Conservation (phyloP, 1,139 yeast species). For the Suhomyces kunorum region DNA sequence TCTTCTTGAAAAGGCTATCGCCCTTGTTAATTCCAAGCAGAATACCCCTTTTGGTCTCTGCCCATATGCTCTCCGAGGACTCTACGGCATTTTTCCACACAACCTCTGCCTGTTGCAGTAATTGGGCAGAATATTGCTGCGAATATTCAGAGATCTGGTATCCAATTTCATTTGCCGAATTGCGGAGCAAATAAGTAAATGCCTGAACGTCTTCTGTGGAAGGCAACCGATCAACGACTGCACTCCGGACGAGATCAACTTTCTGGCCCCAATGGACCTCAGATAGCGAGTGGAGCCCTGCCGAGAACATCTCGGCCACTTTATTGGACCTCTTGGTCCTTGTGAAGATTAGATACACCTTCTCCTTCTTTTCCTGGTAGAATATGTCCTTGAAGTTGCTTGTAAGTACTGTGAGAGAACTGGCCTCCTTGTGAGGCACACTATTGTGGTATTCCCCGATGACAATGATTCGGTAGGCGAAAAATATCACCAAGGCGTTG, state of each 20-base stretch:
- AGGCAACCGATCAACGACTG: not conserved
- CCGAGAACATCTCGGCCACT: not conserved
- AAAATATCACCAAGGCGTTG: not conserved
- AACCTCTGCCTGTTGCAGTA: no score
- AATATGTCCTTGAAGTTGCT: slow-evolving; percentile 6
- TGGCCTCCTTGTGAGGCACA: not conserved
- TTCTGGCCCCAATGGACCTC: not conserved
- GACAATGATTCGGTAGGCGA: not conserved
- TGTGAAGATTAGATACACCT: slow-evolving; percentile 9
- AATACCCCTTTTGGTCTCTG: no score
- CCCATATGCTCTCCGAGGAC: no score
- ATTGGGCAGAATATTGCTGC: no score
- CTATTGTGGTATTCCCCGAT: not conserved
- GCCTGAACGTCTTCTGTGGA: not conserved
- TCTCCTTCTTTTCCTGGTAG: slow-evolving; percentile 16
- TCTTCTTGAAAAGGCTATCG: no score
- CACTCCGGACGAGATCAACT: not conserved
- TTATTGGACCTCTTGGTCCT: slow-evolving; percentile 10
- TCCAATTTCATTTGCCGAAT: no score
- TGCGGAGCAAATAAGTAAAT: not conserved
- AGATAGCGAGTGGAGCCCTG: not conserved
- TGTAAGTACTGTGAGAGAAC: not conserved
- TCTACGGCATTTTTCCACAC: no score
- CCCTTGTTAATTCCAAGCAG: no score
- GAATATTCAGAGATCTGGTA: no score